Base-by-base conservation (phyloP, 495 filamentous ascomycete species). In the Staphylotrichum tortipilum region DNA sequence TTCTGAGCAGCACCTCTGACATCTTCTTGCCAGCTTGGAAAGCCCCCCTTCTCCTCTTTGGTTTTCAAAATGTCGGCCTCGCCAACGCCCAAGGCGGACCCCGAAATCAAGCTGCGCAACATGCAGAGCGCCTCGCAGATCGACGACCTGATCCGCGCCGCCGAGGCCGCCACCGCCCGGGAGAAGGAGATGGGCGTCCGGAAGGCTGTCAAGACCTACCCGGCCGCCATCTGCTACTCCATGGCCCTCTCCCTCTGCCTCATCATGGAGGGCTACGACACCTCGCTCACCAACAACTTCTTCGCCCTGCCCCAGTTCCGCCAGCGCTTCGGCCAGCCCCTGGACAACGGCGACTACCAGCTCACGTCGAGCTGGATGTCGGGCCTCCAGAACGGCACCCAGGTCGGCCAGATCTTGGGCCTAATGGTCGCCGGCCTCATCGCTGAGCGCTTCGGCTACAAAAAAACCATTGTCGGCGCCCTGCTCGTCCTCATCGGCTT, bases 181-280 rank as follows among this genome's bases (percentile, higher is more conserved):
- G 71, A 75, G 47, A 69, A 72, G 43, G 34, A 60, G 12, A 71
- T 73, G 68, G 57, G 58, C 7, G 56, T 73, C 18, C 44, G 54
- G 22, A 55, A 68, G 45, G 69, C 69, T 9, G 53, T 73, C 44
- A 63, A 59, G 49, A 57, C 68, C 22, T 73, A 74, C 46, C 70
- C 70, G 1, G 73, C 73, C 47, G 72, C 72, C 18, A 68, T 75
- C 36, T 68, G 49, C 17, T 80, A 74, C 74, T 74, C 69, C 26
- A 50, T 77, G 21, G 54, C 77, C 1, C 64, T 80, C 34, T 74
- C 70, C 3, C 69, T 72, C 1, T 69, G 69, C 46, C 68, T 80
- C 41, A 69, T 72, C 57, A 80, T 80, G 77, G 76, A 80, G 58
- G 77, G 77, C 8, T 80, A 77, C 63, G 76, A 79, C 57, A 57